Percentiles rank a stretch among this genome's conserved stretches.
Evolutionary conservation across 2,329 filamentous ascomycete species (phyloP).

Genomic region (Monosporascus sp.): DNA sequence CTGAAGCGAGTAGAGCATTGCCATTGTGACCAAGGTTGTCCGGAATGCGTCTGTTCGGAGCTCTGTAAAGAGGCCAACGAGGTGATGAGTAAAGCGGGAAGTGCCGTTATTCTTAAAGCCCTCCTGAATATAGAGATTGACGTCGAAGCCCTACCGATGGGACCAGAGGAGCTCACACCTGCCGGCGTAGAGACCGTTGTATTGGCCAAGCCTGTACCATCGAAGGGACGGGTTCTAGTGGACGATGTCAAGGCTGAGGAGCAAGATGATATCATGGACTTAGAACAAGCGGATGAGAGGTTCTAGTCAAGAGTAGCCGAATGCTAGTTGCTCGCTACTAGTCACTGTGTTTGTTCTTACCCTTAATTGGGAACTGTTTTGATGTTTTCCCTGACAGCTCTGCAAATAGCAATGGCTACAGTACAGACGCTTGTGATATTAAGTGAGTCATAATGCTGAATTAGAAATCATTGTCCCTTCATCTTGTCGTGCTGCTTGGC

Average conservation of each 20-base stretch:
- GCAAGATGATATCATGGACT: slow-evolving; percentile 7
- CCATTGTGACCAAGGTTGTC: slow-evolving; percentile 71
- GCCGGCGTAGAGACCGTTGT: slow-evolving; percentile 79
- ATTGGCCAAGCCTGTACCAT: slow-evolving; percentile 61
- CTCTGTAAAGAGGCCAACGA: slow-evolving; percentile 80
- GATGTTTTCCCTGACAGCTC: too few species aligned
- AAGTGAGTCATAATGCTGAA: background rate
- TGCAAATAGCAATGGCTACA: background rate
- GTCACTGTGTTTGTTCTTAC: background rate
- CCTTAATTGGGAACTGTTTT: too few species aligned
- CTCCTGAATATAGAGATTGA: slow-evolving; percentile 75
- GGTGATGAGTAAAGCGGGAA: slow-evolving; percentile 90
- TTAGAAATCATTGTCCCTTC: background rate
- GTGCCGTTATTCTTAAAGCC: slow-evolving; percentile 72
- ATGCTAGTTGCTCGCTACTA: background rate
- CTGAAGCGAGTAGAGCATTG: slow-evolving; percentile 72
- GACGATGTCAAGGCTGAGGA: slow-evolving; percentile 20
- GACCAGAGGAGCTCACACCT: slow-evolving; percentile 64
- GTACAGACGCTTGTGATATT: background rate
- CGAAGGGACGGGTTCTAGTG: slow-evolving; percentile 20
- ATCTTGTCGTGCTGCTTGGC: too few species aligned
- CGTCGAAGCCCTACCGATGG: slow-evolving; percentile 79
- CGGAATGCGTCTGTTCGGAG: slow-evolving; percentile 86
- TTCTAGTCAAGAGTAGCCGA: background rate
- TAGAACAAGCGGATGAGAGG: slow-evolving; percentile 1